These are phyloP conservation scores for Pisolithus thermaeus DNA, from an alignment of 1,284 basidiomycete species.

Conservation along the genomic window DNA sequence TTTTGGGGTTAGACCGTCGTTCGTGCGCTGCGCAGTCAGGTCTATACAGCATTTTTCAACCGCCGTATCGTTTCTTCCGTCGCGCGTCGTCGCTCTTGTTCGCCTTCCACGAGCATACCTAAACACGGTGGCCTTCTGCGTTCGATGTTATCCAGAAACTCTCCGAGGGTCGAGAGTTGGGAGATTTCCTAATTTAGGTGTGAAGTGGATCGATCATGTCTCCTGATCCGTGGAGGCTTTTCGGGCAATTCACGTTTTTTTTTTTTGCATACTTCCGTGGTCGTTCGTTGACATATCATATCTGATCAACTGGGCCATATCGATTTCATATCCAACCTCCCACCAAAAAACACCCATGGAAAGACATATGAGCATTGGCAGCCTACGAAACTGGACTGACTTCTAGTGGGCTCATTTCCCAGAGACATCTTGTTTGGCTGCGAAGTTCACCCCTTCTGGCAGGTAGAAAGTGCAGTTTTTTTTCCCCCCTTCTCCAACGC, in stretches of 20 bases:
- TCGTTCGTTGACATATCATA: background rate
- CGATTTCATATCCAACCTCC: no score
- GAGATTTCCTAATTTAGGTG: background rate
- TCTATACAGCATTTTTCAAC: background rate
- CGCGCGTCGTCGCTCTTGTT: background rate
- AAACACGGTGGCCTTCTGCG: no score
- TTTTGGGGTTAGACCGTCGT: background rate
- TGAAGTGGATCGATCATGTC: background rate
- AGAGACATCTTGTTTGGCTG: no score
- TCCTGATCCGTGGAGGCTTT: slow-evolving; percentile 1
- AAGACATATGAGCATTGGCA: no score
- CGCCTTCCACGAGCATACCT: no score
- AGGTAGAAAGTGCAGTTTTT: no score
- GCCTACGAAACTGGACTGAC: no score
- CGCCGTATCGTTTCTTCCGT: background rate
- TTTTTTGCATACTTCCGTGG: background rate
- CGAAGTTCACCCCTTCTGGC: no score
- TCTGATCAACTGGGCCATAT: background rate
- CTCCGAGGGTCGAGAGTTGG: background rate
- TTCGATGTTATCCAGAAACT: no score
- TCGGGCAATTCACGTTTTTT: background rate
- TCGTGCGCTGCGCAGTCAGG: background rate
- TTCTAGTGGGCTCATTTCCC: no score
- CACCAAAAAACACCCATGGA: no score
- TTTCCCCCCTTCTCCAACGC: no score